phyloP scores from a whole-genome alignment of 2,329 filamentous ascomycete genomes.

The Paecilomyces sp. region DNA sequence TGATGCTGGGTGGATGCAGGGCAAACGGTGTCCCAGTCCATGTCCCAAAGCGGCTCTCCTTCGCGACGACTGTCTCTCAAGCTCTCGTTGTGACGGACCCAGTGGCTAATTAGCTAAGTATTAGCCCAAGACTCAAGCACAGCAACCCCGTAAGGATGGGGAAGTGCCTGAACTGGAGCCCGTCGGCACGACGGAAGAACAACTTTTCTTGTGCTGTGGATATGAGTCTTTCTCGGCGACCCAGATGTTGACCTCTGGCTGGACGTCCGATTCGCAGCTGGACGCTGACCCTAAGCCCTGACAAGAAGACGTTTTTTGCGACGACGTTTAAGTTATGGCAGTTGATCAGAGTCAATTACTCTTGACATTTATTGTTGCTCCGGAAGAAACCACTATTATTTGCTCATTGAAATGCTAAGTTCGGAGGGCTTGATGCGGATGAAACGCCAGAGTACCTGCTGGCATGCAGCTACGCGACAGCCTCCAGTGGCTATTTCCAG shows the following conservation, averaged over 20 bases:
- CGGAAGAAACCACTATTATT: neutral
- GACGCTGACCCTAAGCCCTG: neutral
- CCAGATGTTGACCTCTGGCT: neutral
- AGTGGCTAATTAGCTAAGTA: neutral
- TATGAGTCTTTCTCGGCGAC: neutral
- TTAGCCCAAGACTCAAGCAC: too few species aligned
- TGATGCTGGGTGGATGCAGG: neutral
- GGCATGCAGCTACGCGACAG: neutral
- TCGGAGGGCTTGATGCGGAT: neutral
- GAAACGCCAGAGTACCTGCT: neutral
- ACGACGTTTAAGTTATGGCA: neutral
- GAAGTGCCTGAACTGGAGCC: neutral
- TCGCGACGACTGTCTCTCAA: neutral
- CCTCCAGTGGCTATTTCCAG: neutral
- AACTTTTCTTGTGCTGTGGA: neutral
- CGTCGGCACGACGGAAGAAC: neutral
- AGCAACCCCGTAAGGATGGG: neutral
- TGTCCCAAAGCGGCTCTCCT: neutral
- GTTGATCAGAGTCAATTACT: neutral
- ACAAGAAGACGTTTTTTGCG: neutral
- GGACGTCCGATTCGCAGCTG: neutral
- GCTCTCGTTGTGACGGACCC: neutral
- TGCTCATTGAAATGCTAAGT: neutral
- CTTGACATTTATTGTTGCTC: neutral
- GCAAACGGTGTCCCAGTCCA: neutral